These are phyloP conservation scores for Lactarius hengduanensis DNA, from an alignment of 768 basidiomycete genomes.

Conservation along the genomic window DNA sequence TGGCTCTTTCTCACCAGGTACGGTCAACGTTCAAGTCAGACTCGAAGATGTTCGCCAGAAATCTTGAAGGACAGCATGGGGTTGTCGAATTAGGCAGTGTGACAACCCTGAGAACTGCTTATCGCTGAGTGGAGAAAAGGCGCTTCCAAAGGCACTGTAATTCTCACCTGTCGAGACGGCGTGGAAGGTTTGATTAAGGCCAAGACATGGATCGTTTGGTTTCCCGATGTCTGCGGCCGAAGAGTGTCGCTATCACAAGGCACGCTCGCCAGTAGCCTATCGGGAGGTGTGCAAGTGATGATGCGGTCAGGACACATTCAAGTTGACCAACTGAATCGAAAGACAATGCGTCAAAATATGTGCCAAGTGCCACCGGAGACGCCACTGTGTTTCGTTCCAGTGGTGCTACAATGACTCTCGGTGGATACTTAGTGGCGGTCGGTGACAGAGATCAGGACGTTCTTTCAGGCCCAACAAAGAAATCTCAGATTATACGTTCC, in stretches of 20 bases:
- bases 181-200: neutral
- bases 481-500: neutral
- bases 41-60: neutral
- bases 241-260: conserved; percentile 1
- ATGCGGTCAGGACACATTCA: neutral
- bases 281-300: neutral
- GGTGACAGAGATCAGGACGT: neutral
- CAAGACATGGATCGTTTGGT: neutral
- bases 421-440: neutral
- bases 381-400: neutral
- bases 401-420: neutral
- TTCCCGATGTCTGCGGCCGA: conserved; percentile 4
- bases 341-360: neutral
- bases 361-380: neutral
- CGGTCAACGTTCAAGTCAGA: neutral
- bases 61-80: neutral
- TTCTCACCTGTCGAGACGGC: conserved; percentile 1
- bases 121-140: conserved; percentile 10
- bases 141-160: neutral
- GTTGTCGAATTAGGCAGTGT: neutral
- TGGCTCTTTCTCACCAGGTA: neutral
- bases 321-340: neutral
- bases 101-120: neutral
- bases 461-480: neutral
- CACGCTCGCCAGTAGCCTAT: neutral